Conservation (phyloP, 192 early-diverging fungal species). For the Coemansia sp. region DNA sequence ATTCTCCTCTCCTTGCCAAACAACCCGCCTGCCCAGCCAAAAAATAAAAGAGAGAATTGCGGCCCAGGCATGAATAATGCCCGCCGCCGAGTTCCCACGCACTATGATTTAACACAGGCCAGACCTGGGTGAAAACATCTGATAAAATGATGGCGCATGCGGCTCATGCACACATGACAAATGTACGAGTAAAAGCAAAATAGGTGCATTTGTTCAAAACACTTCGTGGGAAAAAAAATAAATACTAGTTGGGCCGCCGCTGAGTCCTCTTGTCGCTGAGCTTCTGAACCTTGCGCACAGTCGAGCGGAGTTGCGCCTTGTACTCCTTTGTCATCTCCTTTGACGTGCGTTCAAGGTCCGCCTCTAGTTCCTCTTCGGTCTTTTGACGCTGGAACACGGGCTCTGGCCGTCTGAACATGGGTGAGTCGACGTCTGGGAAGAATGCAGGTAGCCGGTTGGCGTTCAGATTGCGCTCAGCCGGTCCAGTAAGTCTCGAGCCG, state of each 20-base stretch:
- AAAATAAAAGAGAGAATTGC: background rate
- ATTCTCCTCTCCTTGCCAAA: background rate
- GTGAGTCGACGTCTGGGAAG: constrained; percentile 47
- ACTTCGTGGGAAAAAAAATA: background rate
- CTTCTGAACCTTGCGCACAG: constrained; percentile 29
- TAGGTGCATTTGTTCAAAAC: background rate
- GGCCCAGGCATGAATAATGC: constrained; percentile 4
- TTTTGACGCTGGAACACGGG: constrained; percentile 53
- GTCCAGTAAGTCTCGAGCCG: constrained; percentile 26
- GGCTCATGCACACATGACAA: background rate
- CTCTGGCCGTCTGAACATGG: constrained; percentile 43
- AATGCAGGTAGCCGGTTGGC: constrained; percentile 52
- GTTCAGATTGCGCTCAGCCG: constrained; percentile 48
- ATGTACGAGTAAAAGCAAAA: background rate
- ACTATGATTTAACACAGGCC: background rate
- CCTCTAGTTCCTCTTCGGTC: constrained; percentile 53
- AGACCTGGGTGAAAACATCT: background rate
- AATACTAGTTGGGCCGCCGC: constrained; percentile 6
- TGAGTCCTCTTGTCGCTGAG: constrained; percentile 21
- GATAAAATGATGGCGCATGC: background rate
- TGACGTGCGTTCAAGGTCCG: constrained; percentile 25
- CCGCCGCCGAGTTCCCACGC: constrained; percentile 7
- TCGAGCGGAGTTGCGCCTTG: constrained; percentile 45
- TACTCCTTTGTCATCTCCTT: constrained; percentile 35
- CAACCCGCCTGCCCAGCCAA: too few species aligned